Conservation (phyloP, 2,329 filamentous ascomycete species). For the Emergomyces pasteurianus region DNA sequence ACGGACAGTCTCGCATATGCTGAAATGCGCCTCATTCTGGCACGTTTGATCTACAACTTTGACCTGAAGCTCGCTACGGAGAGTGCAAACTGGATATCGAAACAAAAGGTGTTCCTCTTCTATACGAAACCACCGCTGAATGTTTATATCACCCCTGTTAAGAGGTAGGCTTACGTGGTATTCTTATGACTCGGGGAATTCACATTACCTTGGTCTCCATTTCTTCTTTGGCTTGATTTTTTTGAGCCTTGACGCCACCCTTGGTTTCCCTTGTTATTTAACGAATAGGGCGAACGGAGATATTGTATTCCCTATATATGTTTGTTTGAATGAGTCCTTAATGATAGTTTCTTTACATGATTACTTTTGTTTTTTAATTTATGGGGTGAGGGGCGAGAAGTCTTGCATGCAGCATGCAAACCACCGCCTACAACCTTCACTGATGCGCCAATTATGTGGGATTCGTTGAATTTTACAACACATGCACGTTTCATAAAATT, state of each 20-base stretch:
- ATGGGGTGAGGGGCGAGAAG: too few species aligned
- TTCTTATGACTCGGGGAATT: neutral
- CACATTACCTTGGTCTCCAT: neutral
- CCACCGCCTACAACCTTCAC: too few species aligned
- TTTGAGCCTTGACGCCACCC: too few species aligned
- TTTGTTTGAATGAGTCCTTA: neutral
- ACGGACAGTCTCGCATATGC: slow-evolving; percentile 35
- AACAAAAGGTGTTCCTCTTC: slow-evolving; percentile 29
- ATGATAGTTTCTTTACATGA: neutral
- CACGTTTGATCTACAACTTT: slow-evolving; percentile 39
- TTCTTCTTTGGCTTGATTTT: too few species aligned
- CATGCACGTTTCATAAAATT: too few species aligned
- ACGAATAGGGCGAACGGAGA: too few species aligned
- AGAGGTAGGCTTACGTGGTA: neutral
- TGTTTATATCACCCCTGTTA: slow-evolving; percentile 24
- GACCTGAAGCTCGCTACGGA: slow-evolving; percentile 33
- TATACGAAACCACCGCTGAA: slow-evolving; percentile 32
- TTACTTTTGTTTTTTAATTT: neutral
- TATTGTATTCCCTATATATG: too few species aligned
- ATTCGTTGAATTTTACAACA: too few species aligned
- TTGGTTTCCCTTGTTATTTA: too few species aligned
- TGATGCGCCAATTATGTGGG: too few species aligned
- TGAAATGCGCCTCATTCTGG: slow-evolving; percentile 40
- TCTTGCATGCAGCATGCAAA: too few species aligned
- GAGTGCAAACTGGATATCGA: slow-evolving; percentile 27